These are phyloP conservation scores for Salvia rosmarinus DNA, from an alignment of 257 asterid species.

Conservation along the genomic window DNA sequence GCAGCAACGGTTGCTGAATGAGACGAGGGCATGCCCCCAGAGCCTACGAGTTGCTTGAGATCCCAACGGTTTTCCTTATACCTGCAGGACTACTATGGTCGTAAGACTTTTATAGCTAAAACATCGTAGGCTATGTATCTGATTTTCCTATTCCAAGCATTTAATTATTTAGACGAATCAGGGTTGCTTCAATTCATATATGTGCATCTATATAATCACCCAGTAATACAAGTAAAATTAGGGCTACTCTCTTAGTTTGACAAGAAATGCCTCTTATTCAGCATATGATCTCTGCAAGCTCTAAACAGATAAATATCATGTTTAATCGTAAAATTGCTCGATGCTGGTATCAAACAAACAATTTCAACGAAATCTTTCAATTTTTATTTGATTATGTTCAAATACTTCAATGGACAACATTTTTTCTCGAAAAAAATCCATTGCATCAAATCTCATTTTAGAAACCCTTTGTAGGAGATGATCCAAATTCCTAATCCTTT, in stretches of 20 bases:
- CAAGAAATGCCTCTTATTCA: not conserved
- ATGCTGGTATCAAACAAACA: not conserved
- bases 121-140: not conserved
- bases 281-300: slow-evolving; percentile 5
- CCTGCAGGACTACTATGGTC: slow-evolving; percentile 64
- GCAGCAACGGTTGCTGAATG: slow-evolving; percentile 96
- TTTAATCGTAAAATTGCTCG: not conserved
- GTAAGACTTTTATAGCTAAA: slow-evolving; percentile 26
- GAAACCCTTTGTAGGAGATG: slow-evolving; percentile 9
- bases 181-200: not conserved
- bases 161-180: not conserved
- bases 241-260: no score
- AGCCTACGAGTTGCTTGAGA: slow-evolving; percentile 71
- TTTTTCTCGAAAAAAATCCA: not conserved
- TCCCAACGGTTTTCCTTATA: slow-evolving; percentile 87
- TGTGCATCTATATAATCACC: not conserved
- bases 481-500: slow-evolving; percentile 14
- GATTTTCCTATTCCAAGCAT: not conserved
- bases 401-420: not conserved
- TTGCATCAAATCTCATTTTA: not conserved
- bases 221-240: not conserved
- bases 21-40: slow-evolving; percentile 99
- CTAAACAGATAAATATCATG: not conserved
- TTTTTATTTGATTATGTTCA: not conserved
- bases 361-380: not conserved